Base-by-base conservation (phyloP, 2,329 filamentous ascomycete genomes). In the Neoscytalidium dimidiatum region DNA sequence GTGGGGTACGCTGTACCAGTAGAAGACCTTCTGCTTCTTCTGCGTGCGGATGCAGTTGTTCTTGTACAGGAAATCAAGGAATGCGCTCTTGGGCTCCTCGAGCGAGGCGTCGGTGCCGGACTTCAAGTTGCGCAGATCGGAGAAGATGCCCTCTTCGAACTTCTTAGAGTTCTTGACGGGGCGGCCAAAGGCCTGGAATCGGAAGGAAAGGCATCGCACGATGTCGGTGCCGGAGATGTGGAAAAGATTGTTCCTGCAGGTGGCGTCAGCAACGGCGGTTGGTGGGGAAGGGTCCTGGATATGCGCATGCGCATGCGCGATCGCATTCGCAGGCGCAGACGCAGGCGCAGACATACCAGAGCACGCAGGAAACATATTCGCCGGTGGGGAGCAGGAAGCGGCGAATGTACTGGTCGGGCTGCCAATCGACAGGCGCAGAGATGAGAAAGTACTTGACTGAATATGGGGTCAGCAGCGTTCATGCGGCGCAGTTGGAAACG, bases 11-110 rank as follows among this genome's bases (percentile, higher is more conserved):
- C 94, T 97, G 82, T 98, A 99, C 95, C 95, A 99, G 83, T 98
- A 99, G 76, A 99, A 99, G 70, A 99, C 95, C 85, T 99, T 99
- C 77, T 99, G 95, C 86, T 99, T 99, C 88, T 99, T 99, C 81
- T 99, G 95, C 41, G 95, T 99, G 72, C 95, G 90, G 72, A 99
- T 99, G 86, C 95, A 99, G 84, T 99, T 99, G 87, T 99, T 99
- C 86, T 99, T 99, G 88, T 99, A 99, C 49, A 99, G 85, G 79
- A 98, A 99, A 80, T 99, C 95, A 67, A 99, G 87, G 82, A 99
- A 99, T 1, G 92, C 90, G 81, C 94, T 98, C 86, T 99, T 99
- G 64, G 95, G 95, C 83, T 99, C 95, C 81, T 99, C 95, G 67
- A 99, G 88, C 46, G 95, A 97, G 56, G 95, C 95, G 83, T 99